Base-by-base conservation (phyloP, 192 early-diverging fungal genomes). In the Podila minutissima region DNA sequence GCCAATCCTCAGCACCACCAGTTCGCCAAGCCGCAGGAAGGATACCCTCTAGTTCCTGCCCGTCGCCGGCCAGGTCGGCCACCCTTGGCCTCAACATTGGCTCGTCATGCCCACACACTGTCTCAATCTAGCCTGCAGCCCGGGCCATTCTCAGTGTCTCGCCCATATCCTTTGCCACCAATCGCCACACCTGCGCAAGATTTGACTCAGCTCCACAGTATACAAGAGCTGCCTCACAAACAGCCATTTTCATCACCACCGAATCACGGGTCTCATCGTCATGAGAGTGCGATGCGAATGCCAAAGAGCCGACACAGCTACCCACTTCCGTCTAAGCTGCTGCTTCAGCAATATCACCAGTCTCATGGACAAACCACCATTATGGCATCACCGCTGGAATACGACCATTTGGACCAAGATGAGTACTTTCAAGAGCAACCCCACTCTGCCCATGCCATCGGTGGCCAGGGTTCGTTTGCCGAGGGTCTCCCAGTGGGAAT, bases 21-120 rank as follows among this genome's bases (percentile, higher is more conserved):
- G 5, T 17, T 31, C 4, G 26, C 9, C 55, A 58, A 26, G 31
- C 12, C 31, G 4, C 26, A 24, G 11, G 31, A 28, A 31, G 6
- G 22, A 46, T 46, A 46, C 15, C 15, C 50, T 4, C 61, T 33
- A 15, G n/a, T 33, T 59, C 63, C 75, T 5, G 48, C 48, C n/a
- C 53, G 53, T 37, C 64, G 70, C 15, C 62, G 58, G 3, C 75
- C 75, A n/a, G 75, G 75, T 26, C 64, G 66, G 3, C 75, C 70
- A 5, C 75, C 66, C 9, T 32, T 72, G 19, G 60, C 61, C 0
- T 24, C 70, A 0, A 62, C 75, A 1, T n/a, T 64, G 3, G 20
- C 70, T 12, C 64, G 59, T 20, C 75, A 68, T 59, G 28, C 64
- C 8, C 75, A 77, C 49, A 69, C 75, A 35, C 69, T 64, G 17